Base-by-base conservation (phyloP, 1,284 basidiomycete genomes). In the Boletus nobilissimus region DNA sequence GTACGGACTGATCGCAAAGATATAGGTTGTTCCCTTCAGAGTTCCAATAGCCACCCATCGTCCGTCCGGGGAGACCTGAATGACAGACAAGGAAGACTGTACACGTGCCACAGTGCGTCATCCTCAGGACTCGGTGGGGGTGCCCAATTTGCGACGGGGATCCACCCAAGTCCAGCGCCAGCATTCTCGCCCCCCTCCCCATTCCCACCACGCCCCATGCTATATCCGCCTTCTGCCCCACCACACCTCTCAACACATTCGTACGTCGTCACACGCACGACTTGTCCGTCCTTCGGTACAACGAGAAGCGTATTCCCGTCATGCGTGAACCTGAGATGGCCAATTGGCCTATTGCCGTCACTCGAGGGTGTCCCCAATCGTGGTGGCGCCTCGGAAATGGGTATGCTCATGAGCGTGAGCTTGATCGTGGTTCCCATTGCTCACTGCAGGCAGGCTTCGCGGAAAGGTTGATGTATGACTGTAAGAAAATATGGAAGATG, bases 1-100 rank as follows among this genome's bases (percentile, higher is more conserved):
- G 74, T 92, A 92, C 0, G 95, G 95, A 82, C 95, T 94, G 34
- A 94, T 88, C 18, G 94, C 91, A 83, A 95, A 97, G 0, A 97
- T 86, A 86, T 97, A 94, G 62, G 93, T 84, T 0, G 91, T 94
- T 67, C 93, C 84, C 80, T 92, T 92, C 81, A 88, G 83, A 69
- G 91, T 96, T 4, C 91, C 91, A 46, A 97, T 86, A 1, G 92
- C 94, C 11, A 94, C 86, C 93, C 94, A 97, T 40, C 93, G 86
- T 34, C 92, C 92, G 81, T 95, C 94, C 1, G 85, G 82, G 6
- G 92, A 90, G 88, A 92, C 93, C 70, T 93, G 91, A 9, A 97
- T 90, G 4, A 90, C 85, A 4, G 93, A 10, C 96, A 88, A 60
- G 90, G 88, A 26, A 97, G 88, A 76, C 91, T 89, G 81, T 96